Percentiles rank a stretch among this genome's conserved stretches.
phyloP scores from a whole-genome alignment of 257 asterid species.

The Leptodermis oblonga region DNA sequence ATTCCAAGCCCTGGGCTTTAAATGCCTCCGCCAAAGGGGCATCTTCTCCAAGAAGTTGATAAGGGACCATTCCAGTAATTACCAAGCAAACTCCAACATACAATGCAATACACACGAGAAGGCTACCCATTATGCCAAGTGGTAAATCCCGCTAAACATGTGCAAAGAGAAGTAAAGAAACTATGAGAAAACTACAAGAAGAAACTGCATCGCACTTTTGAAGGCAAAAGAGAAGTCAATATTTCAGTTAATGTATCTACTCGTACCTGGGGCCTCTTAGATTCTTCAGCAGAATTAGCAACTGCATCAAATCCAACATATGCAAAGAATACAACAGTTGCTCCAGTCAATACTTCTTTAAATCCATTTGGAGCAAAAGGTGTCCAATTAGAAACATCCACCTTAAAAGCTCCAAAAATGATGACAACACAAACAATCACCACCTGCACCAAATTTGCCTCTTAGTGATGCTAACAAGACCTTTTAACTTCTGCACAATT shows the following conservation, averaged over 20 bases:
- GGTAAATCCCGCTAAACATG: conserved; percentile 84
- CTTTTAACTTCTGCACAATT: background rate
- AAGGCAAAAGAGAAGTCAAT: conserved; percentile 6
- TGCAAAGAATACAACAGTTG: conserved; percentile 94
- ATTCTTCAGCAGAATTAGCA: conserved; percentile 98
- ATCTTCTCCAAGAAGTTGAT: conserved; percentile 73
- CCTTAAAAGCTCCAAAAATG: conserved; percentile 69
- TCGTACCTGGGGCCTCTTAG: conserved; percentile 87
- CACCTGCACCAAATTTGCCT: conserved; percentile 50
- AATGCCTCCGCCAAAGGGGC: conserved; percentile 95
- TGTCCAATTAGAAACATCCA: conserved; percentile 83
- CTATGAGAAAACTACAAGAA: background rate
- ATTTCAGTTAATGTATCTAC: conserved; percentile 16
- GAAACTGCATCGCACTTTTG: conserved; percentile 10
- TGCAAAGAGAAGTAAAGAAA: conserved; percentile 12
- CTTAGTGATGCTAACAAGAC: conserved; percentile 25
- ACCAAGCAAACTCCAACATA: conserved; percentile 87
- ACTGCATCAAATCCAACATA: conserved; percentile 98
- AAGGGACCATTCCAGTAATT: conserved; percentile 95
- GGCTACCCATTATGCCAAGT: conserved; percentile 91
- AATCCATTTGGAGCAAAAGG: conserved; percentile 88
- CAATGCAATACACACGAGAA: conserved; percentile 58
- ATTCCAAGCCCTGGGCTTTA: conserved; percentile 69
- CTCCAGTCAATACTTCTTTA: conserved; percentile 74
- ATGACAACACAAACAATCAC: conserved; percentile 74